A percentile compares a stretch with the other conserved stretches of the same genome.
These are phyloP conservation scores for Aspergillus pseudotamarii DNA, from an alignment of 2,329 filamentous ascomycete species.

Conservation along the genomic window DNA sequence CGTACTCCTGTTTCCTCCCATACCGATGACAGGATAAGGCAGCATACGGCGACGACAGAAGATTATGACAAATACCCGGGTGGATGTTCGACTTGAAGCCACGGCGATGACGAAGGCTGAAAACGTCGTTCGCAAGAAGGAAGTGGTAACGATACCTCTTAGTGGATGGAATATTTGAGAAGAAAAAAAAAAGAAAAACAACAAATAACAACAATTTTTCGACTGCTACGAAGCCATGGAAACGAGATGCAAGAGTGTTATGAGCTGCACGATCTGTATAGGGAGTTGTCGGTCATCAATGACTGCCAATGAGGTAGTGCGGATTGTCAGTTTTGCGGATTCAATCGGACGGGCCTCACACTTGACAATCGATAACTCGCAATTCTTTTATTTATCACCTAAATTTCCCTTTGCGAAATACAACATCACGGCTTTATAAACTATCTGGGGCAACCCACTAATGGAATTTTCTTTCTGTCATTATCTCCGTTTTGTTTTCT, in stretches of 20 bases:
- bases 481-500: conserved; percentile 15
- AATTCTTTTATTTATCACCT: conserved; percentile 14
- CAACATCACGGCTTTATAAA: conserved; percentile 33
- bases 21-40: background rate
- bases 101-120: background rate
- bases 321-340: conserved; percentile 9
- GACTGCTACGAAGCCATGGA: conserved; percentile 32
- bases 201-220: conserved; percentile 17
- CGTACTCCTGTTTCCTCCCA: background rate
- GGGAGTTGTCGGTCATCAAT: conserved; percentile 19
- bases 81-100: background rate
- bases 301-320: conserved; percentile 7
- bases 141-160: conserved; percentile 5
- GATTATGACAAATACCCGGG: background rate
- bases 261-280: conserved; percentile 35
- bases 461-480: conserved; percentile 25
- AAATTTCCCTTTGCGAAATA: conserved; percentile 20
- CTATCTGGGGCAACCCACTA: conserved; percentile 40
- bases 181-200: conserved; percentile 12
- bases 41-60: background rate
- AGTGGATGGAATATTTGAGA: conserved; percentile 6
- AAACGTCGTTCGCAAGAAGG: background rate
- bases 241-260: conserved; percentile 36
- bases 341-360: conserved; percentile 4
- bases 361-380: conserved; percentile 15